Base-by-base conservation (phyloP, 768 basidiomycete species). In the Sarcodon sp. region DNA sequence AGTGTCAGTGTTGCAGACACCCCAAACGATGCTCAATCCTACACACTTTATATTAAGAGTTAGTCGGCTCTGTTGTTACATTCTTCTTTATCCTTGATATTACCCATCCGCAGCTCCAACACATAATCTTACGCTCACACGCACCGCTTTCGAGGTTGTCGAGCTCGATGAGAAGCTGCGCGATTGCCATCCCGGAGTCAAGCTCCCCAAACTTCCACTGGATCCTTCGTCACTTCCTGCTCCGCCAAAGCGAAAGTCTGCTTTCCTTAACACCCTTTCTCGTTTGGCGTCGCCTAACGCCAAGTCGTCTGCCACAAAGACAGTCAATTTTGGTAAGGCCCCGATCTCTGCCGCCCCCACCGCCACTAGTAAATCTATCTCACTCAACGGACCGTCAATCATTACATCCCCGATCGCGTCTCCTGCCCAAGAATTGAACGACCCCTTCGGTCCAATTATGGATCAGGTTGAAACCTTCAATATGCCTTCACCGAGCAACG, bases 11-110 rank as follows among this genome's bases (percentile, higher is more conserved):
- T 90, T 53, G 89, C 89, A 53, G 86, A 89, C 69, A 82, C 79
- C 46, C 84, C 84, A 18, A 75, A 87, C 61, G 81, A 85, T 64
- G 61, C 79, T 43, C 69, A 72, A 54, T 76, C 79, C 7, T 91
- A 83, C 69, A 82, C 76, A 60, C 74, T 91, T 59, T 91, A 91
- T 71, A 79, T 91, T 66, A 91, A 89, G 75, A 91, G 88, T 90
- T 65, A 71, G 86, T 77, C 13, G 44, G 56, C 50, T 47, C 44
- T 45, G 52, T 54, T 52, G 44, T 54, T 55, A 45, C 48, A 33
- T 53, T 57, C 58, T 54, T 59, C 50, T 49, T 51, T 58, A 56
- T 48, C 55, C 31, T 21, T 39, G 21, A 34, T 12, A 11, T 33
- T 35, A 33, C 33, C 11, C 33, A 33, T 51, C 57, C 56, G 37